phyloP scores from a whole-genome alignment of 306 rosid species.

The Urtica urens region DNA sequence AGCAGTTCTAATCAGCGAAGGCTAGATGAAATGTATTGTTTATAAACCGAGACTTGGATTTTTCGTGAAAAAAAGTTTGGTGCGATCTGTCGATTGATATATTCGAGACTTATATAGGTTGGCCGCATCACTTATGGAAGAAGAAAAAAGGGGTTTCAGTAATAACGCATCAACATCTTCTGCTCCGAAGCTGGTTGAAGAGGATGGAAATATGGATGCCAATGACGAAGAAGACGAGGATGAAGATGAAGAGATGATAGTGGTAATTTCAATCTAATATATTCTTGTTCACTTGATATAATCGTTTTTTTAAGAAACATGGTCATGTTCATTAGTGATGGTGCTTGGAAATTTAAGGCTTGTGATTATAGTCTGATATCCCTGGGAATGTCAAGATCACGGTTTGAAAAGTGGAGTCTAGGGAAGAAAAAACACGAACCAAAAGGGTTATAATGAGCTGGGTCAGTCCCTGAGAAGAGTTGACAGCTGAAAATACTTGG shows the following conservation, averaged over 20 bases:
- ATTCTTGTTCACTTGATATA: too few species aligned
- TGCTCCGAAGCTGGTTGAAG: constrained; percentile 25
- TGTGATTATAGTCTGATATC: too few species aligned
- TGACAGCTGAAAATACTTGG: too few species aligned
- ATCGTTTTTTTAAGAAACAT: too few species aligned
- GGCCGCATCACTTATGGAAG: constrained; percentile 77
- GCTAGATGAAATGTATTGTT: constrained; percentile 60
- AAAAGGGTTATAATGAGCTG: too few species aligned
- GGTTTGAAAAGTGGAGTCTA: too few species aligned
- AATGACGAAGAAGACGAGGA: constrained; percentile 20
- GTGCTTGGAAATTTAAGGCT: too few species aligned
- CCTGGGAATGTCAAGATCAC: too few species aligned
- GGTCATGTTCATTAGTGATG: too few species aligned
- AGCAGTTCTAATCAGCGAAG: constrained; percentile 42
- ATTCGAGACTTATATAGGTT: constrained; percentile 44
- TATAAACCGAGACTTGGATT: constrained; percentile 14
- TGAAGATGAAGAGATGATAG: constrained; percentile 47
- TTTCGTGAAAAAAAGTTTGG: constrained; percentile 10
- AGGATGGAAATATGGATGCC: constrained; percentile 22
- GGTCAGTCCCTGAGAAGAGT: too few species aligned
- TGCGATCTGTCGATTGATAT: constrained; percentile 5
- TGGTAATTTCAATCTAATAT: constrained; percentile 35
- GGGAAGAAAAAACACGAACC: too few species aligned
- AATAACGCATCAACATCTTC: constrained; percentile 28
- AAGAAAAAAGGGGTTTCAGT: constrained; percentile 36